A percentile compares a stretch with the other conserved stretches of the same genome.
Evolutionary conservation across 805 yeast genomes (phyloP).

Genomic region (Huiozyma sinensis): DNA sequence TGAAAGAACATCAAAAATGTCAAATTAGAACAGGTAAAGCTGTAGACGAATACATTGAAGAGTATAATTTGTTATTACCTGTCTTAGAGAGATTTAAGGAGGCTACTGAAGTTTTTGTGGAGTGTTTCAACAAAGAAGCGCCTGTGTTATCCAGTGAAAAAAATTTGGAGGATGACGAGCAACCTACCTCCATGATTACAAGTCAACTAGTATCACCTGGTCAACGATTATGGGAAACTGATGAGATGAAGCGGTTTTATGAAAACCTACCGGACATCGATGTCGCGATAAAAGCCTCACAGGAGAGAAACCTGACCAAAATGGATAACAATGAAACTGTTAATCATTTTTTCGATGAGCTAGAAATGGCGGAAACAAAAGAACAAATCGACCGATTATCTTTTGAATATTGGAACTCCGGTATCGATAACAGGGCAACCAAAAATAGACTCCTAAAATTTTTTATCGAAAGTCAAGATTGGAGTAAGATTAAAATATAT

Average conservation of each 20-base stretch:
- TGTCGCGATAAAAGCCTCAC: slow-evolving; percentile 23
- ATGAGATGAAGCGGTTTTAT: slow-evolving; percentile 56
- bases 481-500: slow-evolving; percentile 39
- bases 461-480: slow-evolving; percentile 39
- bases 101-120: slow-evolving; percentile 36
- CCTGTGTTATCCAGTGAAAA: slow-evolving; percentile 28
- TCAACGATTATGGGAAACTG: slow-evolving; percentile 49
- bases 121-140: slow-evolving; percentile 29
- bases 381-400: slow-evolving; percentile 42
- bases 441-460: slow-evolving; percentile 47
- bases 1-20: slow-evolving; percentile 37
- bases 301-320: slow-evolving; percentile 6
- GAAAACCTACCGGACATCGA: slow-evolving; percentile 38
- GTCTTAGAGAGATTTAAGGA: slow-evolving; percentile 35
- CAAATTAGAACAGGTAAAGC: slow-evolving; percentile 59
- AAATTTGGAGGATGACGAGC: slow-evolving; percentile 13
- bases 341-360: slow-evolving; percentile 32
- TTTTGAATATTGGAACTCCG: slow-evolving; percentile 36
- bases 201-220: slow-evolving; percentile 13
- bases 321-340: slow-evolving; percentile 31
- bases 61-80: slow-evolving; percentile 26
- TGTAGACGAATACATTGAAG: slow-evolving; percentile 30
- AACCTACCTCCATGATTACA: slow-evolving; percentile 20
- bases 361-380: slow-evolving; percentile 36
- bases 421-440: slow-evolving; percentile 63